Conservation (phyloP, 2,329 filamentous ascomycete species). For the Mariannaea sp. region DNA sequence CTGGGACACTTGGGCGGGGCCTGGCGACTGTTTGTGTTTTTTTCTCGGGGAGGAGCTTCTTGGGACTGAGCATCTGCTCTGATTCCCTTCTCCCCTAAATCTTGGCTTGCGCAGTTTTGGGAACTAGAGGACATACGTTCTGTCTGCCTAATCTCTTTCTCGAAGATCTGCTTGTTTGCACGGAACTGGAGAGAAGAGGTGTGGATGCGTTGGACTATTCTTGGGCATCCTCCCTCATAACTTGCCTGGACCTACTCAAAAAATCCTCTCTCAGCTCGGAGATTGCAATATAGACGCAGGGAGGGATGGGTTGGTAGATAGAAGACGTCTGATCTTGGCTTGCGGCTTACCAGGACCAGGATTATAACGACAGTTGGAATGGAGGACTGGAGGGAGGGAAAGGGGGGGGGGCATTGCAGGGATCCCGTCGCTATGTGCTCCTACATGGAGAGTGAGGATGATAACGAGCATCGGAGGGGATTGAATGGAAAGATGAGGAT, state of each 20-base stretch:
- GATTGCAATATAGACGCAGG: slow-evolving; percentile 4
- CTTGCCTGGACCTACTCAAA: not conserved
- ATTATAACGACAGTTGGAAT: slow-evolving; percentile 20
- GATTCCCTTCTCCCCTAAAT: slow-evolving; percentile 4
- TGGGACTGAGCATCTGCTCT: slow-evolving; percentile 9
- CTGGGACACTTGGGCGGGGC: slow-evolving; percentile 13
- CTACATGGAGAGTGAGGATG: not conserved
- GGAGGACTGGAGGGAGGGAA: slow-evolving; percentile 16
- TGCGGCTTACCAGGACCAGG: slow-evolving; percentile 19
- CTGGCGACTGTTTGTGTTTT: slow-evolving; percentile 25
- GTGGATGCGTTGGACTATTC: no score
- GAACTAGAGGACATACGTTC: slow-evolving; percentile 9
- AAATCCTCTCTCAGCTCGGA: slow-evolving; percentile 3
- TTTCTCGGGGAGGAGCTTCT: slow-evolving; percentile 29
- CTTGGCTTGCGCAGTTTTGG: slow-evolving; percentile 11
- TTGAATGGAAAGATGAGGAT: not conserved
- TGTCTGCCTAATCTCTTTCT: slow-evolving; percentile 4
- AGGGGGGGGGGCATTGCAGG: slow-evolving; percentile 3
- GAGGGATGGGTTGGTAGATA: slow-evolving; percentile 14
- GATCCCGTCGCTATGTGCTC: slow-evolving; percentile 10
- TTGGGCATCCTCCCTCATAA: slow-evolving; percentile 10
- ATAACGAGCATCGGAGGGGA: not conserved
- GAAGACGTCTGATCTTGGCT: slow-evolving; percentile 22
- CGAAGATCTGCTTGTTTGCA: not conserved
- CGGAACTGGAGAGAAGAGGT: not conserved